Base-by-base conservation (phyloP, 1,284 basidiomycete genomes). In the Kalmanozyma brasiliensis region DNA sequence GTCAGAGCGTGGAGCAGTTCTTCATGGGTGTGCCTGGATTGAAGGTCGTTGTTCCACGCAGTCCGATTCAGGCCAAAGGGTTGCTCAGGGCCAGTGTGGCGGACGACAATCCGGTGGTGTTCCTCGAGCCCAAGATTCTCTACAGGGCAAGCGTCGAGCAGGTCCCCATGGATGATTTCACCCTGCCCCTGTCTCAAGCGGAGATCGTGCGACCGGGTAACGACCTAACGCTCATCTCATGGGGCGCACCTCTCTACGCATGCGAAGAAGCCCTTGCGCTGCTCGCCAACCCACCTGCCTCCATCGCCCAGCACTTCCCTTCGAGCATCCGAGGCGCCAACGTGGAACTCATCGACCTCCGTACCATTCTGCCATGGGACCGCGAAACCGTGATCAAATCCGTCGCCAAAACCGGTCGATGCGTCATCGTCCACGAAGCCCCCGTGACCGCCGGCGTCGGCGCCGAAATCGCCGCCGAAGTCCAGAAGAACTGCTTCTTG, bases 1-100 rank as follows among this genome's bases (percentile, higher is more conserved):
- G 91, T 4, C 94, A 97, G 83, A 92, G 91, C 53, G 93, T 93
- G 1, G 94, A 97, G 84, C 93, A 91, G 0, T 97, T 89, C 84
- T 97, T 96, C 83, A 88, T 96, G 85, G 47, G 46, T 42, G 93
- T 92, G 2, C 86, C 92, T 0, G 94, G 94, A 0, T 77, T 97
- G 35, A 95, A 95, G 86, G 93, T 93, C 59, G 92, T 96, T 10
- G 91, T 97, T 35, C 94, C 94, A 3, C 89, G 94, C 16, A 93
- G 91, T 3, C 94, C 94, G 0, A 89, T 94, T 34, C 94, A 97
- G 85, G 94, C 93, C 19, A 97, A 97, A 83, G 94, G 94, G 1
- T 84, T 97, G 1, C 84, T 97, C 95, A 6, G 87, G 88, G 4
- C 89, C 92, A 0, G 92, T 97, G 56, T 87, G 92, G n/a, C n/a